Evolutionary conservation across 2,329 filamentous ascomycete species (phyloP).

Genomic region (Alternaria solani): DNA sequence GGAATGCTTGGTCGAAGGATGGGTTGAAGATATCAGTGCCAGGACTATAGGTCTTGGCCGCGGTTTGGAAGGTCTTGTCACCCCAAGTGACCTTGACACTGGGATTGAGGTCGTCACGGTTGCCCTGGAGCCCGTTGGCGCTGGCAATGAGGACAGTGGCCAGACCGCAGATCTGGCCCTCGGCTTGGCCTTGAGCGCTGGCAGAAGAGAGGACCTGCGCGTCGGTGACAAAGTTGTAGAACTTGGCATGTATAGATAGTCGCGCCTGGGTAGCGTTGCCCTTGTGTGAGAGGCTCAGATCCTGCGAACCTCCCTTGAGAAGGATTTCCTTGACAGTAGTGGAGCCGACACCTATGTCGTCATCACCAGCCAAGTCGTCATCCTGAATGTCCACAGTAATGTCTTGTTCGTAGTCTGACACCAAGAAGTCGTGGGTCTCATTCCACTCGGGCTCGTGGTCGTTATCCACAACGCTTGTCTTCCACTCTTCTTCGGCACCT

Average conservation of each 20-base stretch:
- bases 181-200: conserved; percentile 28
- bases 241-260: conserved; percentile 51
- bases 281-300: conserved; percentile 52
- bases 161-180: conserved; percentile 51
- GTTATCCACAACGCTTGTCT: conserved; percentile 55
- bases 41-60: conserved; percentile 54
- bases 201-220: conserved; percentile 42
- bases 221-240: conserved; percentile 54
- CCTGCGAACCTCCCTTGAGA: conserved; percentile 53
- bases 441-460: conserved; percentile 57
- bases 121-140: conserved; percentile 53
- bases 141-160: conserved; percentile 56
- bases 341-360: conserved; percentile 55
- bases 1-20: conserved; percentile 57
- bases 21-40: conserved; percentile 61
- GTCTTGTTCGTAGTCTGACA: conserved; percentile 56
- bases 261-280: conserved; percentile 49
- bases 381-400: conserved; percentile 56
- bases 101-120: conserved; percentile 56
- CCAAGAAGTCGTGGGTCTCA: conserved; percentile 59
- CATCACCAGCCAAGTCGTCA: conserved; percentile 54
- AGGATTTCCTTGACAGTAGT: conserved; percentile 56
- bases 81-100: conserved; percentile 58
- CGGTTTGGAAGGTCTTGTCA: conserved; percentile 53
- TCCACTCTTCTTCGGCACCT: conserved; percentile 56